These are phyloP conservation scores for Globisporangium iwayamae DNA, from an alignment of 352 stramenopile genomes.

Conservation along the genomic window DNA sequence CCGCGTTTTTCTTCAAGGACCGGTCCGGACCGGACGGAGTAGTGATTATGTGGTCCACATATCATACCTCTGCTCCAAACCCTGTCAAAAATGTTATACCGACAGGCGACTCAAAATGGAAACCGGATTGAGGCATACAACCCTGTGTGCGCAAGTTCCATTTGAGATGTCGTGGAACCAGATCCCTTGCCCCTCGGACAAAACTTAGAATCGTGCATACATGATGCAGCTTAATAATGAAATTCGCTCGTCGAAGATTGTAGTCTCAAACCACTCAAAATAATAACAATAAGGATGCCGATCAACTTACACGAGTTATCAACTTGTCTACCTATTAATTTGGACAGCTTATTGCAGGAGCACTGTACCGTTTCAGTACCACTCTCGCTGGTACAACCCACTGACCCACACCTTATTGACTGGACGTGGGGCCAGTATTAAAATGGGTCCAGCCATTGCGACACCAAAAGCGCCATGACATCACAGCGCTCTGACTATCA, in stretches of 20 bases:
- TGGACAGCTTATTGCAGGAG: neutral
- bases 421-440: neutral
- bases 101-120: neutral
- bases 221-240: no score
- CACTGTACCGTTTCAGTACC: neutral
- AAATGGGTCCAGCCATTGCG: neutral
- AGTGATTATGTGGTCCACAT: neutral
- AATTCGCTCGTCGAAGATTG: no score
- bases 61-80: no score
- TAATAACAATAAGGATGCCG: no score
- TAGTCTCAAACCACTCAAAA: no score
- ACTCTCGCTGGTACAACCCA: neutral
- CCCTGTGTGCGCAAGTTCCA: neutral
- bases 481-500: constrained; percentile 2
- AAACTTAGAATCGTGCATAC: no score
- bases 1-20: constrained; percentile 11
- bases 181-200: neutral
- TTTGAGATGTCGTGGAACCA: no score
- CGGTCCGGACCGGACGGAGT: constrained; percentile 6
- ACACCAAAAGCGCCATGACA: constrained; percentile 10
- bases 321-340: no score
- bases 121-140: neutral
- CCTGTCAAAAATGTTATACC: neutral
- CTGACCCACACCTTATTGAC: neutral
- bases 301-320: no score